Evolutionary conservation across 345 rosid species (phyloP), one percentile per base, ranked within the genome.

Genomic region (Pugionium dolabratum): DNA sequence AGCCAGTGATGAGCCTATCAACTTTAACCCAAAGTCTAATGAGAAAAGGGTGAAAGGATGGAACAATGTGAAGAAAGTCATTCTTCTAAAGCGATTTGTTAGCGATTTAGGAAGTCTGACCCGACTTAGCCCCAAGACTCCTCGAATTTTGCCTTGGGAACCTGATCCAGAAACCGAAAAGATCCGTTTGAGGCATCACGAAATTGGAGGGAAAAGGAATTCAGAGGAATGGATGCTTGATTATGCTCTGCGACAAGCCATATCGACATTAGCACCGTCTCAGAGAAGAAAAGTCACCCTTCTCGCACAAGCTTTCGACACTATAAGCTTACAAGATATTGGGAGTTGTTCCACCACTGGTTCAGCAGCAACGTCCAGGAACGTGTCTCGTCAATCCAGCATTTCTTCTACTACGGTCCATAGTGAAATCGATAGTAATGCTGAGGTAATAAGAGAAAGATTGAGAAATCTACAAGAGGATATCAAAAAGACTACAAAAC

Each of bases 181-280:
- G 56, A 83, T 90, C 53, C 55, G 54, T 63, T 70, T 94, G 59
- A 86, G 91, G 82, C 88, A 76, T 70, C 96, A 80, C 66, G 73
- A 34, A 5, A n/a, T 67, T 27, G 82, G 75, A 65, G 97, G 79
- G 70, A 90, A 84, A 77, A 90, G 82, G 75, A 80, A 65, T 4
- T 76, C 87, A 26, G 93, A 94, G 55, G 93, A 90, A 77, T 90
- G 95, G 96, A 94, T 94, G 99, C 96, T 94, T 10, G 99, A 94
- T 79, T 78, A 81, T 69, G 89, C 97, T 35, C 84, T 94, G 29
- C 77, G 71, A 61, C 82, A 85, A 74, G 99, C 85, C 54, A 79
- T 90, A 59, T 81, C 96, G 46, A 79, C 80, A 41, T 80, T 94
- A 45, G 86, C 83, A 56, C 89, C 92, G 9, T 88, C 84, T 28